Percentiles rank a stretch among this genome's conserved stretches.
phyloP scores from a whole-genome alignment of 108 stramenopile species.

The Thalassiosira profunda region DNA sequence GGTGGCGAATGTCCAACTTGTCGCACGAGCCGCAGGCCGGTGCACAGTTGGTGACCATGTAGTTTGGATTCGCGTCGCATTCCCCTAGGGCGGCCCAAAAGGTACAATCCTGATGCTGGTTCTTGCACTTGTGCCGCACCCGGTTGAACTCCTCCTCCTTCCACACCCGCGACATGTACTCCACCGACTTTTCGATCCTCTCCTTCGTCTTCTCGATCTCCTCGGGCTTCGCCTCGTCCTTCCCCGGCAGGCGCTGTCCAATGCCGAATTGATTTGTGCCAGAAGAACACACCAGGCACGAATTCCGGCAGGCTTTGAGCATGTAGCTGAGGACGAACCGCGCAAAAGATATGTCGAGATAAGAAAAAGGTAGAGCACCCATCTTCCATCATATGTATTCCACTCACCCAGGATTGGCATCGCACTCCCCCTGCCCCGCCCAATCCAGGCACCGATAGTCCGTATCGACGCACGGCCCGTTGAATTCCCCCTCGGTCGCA shows the following conservation, averaged over 20 bases:
- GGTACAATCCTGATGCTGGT: slow-evolving; percentile 55
- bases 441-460: slow-evolving; percentile 17
- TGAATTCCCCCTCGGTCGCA: neutral
- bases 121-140: slow-evolving; percentile 49
- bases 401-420: neutral
- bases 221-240: neutral
- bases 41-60: slow-evolving; percentile 62
- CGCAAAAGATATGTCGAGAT: neutral
- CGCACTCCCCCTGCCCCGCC: slow-evolving; percentile 37
- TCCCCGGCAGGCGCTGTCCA: slow-evolving; percentile 11
- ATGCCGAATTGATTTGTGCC: slow-evolving; percentile 43
- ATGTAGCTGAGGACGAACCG: slow-evolving; percentile 43
- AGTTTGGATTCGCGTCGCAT: slow-evolving; percentile 54
- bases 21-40: slow-evolving; percentile 82
- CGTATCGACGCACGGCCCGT: slow-evolving; percentile 17
- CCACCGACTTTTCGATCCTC: slow-evolving; percentile 19
- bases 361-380: neutral
- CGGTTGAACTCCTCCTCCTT: slow-evolving; percentile 8
- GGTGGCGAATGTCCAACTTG: slow-evolving; percentile 39
- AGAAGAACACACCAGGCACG: slow-evolving; percentile 41
- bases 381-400: neutral
- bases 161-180: slow-evolving; percentile 41
- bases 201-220: neutral
- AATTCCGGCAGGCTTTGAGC: slow-evolving; percentile 23
- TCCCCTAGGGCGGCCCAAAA: slow-evolving; percentile 63